phyloP scores from a whole-genome alignment of 805 yeast genomes.

The Candida nitratophila region DNA sequence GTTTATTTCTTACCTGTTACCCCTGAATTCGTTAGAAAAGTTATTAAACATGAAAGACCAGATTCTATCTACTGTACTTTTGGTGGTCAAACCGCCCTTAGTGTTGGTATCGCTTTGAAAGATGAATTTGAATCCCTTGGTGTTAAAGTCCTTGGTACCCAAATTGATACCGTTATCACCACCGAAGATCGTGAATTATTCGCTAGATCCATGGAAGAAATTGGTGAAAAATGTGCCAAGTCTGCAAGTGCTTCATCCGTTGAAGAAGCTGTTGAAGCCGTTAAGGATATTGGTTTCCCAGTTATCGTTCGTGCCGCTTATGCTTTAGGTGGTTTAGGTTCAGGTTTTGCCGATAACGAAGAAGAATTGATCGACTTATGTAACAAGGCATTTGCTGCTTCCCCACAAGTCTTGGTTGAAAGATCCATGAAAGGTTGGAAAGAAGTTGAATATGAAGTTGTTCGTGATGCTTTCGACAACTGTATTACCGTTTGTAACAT shows the following conservation, averaged over 20 bases:
- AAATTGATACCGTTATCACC: constrained; percentile 90
- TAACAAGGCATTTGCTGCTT: constrained; percentile 86
- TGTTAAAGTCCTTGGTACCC: constrained; percentile 94
- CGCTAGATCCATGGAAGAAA: constrained; percentile 91
- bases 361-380: constrained; percentile 76
- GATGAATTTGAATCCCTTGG: constrained; percentile 91
- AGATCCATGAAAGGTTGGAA: constrained; percentile 99
- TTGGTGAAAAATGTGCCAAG: constrained; percentile 91
- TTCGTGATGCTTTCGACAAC: constrained; percentile 93
- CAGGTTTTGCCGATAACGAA: constrained; percentile 93
- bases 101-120: constrained; percentile 91
- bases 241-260: constrained; percentile 79
- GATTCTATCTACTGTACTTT: constrained; percentile 96
- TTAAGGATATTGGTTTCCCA: constrained; percentile 84
- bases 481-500: constrained; percentile 98
- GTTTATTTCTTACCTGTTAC: constrained; percentile 97
- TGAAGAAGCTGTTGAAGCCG: constrained; percentile 81
- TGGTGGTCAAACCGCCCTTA: constrained; percentile 98
- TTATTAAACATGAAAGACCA: constrained; percentile 90
- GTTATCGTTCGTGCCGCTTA: constrained; percentile 96
- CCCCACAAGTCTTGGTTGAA: constrained; percentile 95
- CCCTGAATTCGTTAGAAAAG: constrained; percentile 93
- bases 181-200: constrained; percentile 98
- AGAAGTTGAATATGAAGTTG: constrained; percentile 97
- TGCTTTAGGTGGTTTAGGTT: constrained; percentile 96